Percentiles rank a stretch among this genome's conserved stretches.
These are phyloP conservation scores for Aspergillus sergii DNA, from an alignment of 2,329 filamentous ascomycete species.

Conservation along the genomic window DNA sequence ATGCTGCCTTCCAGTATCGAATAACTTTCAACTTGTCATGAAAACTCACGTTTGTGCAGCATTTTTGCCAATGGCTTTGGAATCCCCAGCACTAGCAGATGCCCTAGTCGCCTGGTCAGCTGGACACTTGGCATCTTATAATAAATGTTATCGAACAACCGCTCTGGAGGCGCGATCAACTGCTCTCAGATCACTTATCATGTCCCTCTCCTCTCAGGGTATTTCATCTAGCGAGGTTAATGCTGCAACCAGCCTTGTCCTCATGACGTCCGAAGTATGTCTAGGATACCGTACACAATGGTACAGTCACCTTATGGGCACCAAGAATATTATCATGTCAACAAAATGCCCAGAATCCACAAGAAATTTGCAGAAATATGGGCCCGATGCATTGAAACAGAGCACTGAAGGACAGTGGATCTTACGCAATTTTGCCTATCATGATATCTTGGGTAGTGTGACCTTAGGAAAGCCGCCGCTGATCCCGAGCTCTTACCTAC, in stretches of 20 bases:
- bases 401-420: conserved; percentile 8
- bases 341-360: neutral
- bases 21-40: neutral
- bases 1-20: neutral
- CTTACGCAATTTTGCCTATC: conserved; percentile 11
- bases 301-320: conserved; percentile 1
- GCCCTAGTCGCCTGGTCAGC: neutral
- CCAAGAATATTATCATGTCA: neutral
- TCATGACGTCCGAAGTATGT: conserved; percentile 3
- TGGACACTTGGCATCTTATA: neutral
- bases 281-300: neutral
- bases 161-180: conserved; percentile 4
- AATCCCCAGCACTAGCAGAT: conserved; percentile 1
- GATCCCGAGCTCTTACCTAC: neutral
- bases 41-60: neutral
- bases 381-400: conserved; percentile 3
- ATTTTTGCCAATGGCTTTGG: conserved; percentile 2
- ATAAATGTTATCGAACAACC: neutral
- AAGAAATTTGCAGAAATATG: neutral
- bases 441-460: conserved; percentile 10
- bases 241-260: neutral
- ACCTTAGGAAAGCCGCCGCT: neutral
- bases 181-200: neutral
- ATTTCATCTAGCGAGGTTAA: neutral
- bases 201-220: no score